phyloP scores from a whole-genome alignment of 1,284 basidiomycete genomes.

The Leccinum solheimii region DNA sequence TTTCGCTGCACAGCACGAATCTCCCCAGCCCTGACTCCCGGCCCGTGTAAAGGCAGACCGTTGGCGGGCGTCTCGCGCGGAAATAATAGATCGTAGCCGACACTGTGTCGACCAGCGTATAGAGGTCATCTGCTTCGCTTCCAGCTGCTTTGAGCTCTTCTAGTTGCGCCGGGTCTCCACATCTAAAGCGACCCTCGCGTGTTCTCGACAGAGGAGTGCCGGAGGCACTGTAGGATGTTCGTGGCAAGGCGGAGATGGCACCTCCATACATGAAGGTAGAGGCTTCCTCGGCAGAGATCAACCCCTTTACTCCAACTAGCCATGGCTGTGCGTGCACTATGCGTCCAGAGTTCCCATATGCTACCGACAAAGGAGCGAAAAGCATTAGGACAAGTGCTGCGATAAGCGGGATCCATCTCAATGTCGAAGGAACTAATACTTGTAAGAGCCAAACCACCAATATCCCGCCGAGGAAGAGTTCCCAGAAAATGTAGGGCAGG shows the following conservation, averaged over 20 bases:
- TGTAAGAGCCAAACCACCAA: no score
- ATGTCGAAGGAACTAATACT: no score
- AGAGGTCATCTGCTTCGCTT: constrained; percentile 13
- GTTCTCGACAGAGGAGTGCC: constrained; percentile 22
- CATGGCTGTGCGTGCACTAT: constrained; percentile 25
- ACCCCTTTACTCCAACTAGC: constrained; percentile 29
- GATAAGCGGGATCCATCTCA: not conserved
- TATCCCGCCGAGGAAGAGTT: constrained; percentile 3
- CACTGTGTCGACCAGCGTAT: constrained; percentile 29
- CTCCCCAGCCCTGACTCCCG: constrained; percentile 28
- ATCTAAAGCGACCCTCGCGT: constrained; percentile 14
- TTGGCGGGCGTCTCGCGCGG: constrained; percentile 26
- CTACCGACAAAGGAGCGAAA: constrained; percentile 14
- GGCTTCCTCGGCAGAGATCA: constrained; percentile 29
- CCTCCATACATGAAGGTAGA: constrained; percentile 17
- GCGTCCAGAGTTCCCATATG: constrained; percentile 26
- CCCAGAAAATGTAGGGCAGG: constrained; percentile 14
- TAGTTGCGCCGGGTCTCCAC: constrained; percentile 21
- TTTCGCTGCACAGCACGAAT: constrained; percentile 27
- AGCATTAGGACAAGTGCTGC: constrained; percentile 20
- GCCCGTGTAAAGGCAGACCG: constrained; percentile 31
- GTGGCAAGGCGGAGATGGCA: constrained; percentile 10
- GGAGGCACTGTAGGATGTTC: constrained; percentile 23
- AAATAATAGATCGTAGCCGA: constrained; percentile 33
- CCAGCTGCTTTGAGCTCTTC: not conserved